Evolutionary conservation across 352 stramenopile species (phyloP), one percentile per base, ranked within the genome.

Genomic region (Phytophthora ramorum): DNA sequence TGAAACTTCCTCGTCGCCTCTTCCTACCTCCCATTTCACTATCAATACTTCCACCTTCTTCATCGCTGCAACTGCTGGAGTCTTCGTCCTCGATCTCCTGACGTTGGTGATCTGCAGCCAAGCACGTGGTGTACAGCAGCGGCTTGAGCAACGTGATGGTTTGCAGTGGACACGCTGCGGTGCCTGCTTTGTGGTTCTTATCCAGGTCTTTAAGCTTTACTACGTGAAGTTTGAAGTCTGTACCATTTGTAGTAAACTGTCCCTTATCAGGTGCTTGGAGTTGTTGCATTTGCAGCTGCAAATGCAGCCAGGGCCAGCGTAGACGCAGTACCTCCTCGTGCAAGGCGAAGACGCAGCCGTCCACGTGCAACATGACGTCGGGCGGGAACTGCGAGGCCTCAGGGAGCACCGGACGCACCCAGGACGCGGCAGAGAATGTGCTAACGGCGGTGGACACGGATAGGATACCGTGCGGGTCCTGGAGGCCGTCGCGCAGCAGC

Each of bases 281-380:
- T 1, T 41, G 46, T 14, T 40, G n/a, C n/a, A n/a, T n/a, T n/a
- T n/a, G 26, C 4, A 91, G 45, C 12, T 76, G 65, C 3, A 43
- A 43, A 12, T 76, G 58, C 4, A 91, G 63, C 30, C 71, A 65
- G 4, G 35, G 63, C 52, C 79, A 75, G 49, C 73, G 69, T 9
- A 56, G 60, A 45, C 66, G 55, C 38, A 88, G 16, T 26, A 81
- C 53, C 4, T 44, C 50, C 16, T 54, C n/a, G 34, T 87, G 73
- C 17, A 89, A 7, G 0, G 61, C 60, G 45, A 91, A 88, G 38
- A 76, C 66, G 63, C 82, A 91, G 45, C 57, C 58, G 12, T 70
- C 65, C 1, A 88, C 78, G 52, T 88, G 78, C 20, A 91, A 47
- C 30, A 85, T 56, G 12, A 83, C 49, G 54, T 90, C 78, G 19